Conservation (phyloP, 805 yeast genomes). For the Nakazawaea pomicola region DNA sequence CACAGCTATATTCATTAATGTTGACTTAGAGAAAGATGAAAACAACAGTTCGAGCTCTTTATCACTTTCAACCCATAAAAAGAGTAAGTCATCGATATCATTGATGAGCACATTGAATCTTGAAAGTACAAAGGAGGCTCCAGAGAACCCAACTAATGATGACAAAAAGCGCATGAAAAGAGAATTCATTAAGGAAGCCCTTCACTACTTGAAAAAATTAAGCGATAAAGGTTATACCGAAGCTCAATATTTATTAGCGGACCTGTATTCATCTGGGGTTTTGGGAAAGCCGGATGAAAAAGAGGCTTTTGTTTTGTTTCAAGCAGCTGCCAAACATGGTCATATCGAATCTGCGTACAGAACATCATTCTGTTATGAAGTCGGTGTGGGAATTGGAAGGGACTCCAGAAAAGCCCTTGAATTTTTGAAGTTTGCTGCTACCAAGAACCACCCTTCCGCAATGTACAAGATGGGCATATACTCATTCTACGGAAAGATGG, state of each 20-base stretch:
- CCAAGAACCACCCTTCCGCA: slow-evolving; percentile 93
- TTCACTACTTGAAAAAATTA: slow-evolving; percentile 59
- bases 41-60: slow-evolving; percentile 1
- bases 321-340: slow-evolving; percentile 88
- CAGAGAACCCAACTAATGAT: slow-evolving; percentile 12
- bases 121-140: not conserved
- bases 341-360: slow-evolving; percentile 90
- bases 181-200: slow-evolving; percentile 73
- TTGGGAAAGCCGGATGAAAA: slow-evolving; percentile 74
- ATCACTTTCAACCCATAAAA: slow-evolving; percentile 17
- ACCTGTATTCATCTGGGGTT: slow-evolving; percentile 80
- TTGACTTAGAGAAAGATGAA: slow-evolving; percentile 15
- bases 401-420: slow-evolving; percentile 85
- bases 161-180: slow-evolving; percentile 34
- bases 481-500: slow-evolving; percentile 81
- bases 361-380: slow-evolving; percentile 87
- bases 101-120: slow-evolving; percentile 13
- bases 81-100: slow-evolving; percentile 21
- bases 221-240: slow-evolving; percentile 80
- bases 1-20: slow-evolving; percentile 65
- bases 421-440: slow-evolving; percentile 79
- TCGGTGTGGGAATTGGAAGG: slow-evolving; percentile 87
- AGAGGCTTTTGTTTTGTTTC: slow-evolving; percentile 74
- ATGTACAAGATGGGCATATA: slow-evolving; percentile 90
- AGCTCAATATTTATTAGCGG: slow-evolving; percentile 91